A percentile compares a stretch with the other conserved stretches of the same genome.
Evolutionary conservation across 108 stramenopile species (phyloP).

Genomic region (Nitzschia sp.): DNA sequence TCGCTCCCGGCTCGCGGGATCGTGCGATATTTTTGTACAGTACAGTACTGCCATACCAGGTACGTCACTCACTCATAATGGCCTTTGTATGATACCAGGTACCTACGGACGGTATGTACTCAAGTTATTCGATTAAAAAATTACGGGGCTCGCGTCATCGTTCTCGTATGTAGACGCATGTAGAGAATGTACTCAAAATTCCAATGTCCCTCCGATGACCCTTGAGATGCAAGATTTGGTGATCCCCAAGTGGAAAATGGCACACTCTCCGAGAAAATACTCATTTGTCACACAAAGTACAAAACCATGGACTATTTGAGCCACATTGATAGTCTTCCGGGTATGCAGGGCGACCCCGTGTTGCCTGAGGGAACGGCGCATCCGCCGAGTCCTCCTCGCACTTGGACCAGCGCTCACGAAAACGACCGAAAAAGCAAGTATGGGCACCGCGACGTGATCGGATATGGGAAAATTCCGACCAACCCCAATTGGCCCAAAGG

Average conservation of each 20-base stretch:
- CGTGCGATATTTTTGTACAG: no score
- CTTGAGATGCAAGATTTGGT: no score
- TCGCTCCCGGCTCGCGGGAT: no score
- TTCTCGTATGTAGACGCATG: no score
- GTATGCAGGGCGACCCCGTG: constrained; percentile 5
- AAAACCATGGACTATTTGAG: constrained; percentile 9
- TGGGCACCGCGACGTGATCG: constrained; percentile 78
- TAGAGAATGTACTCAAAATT: no score
- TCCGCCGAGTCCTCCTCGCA: neutral
- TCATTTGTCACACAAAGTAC: neutral
- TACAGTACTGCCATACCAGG: no score
- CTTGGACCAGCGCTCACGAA: constrained; percentile 37
- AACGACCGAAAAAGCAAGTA: constrained; percentile 77
- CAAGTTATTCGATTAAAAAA: no score
- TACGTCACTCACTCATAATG: no score
- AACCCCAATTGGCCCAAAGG: constrained; percentile 73
- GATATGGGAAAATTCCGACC: constrained; percentile 78
- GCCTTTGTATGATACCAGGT: no score
- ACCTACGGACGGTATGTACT: no score
- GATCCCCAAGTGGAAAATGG: neutral
- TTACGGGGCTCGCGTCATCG: no score
- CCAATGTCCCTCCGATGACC: no score
- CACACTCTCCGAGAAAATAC: neutral
- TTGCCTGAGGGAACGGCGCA: constrained; percentile 2
- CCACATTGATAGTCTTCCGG: constrained; percentile 14